phyloP scores from a whole-genome alignment of 257 asterid genomes.

The Forsythia suspensa region DNA sequence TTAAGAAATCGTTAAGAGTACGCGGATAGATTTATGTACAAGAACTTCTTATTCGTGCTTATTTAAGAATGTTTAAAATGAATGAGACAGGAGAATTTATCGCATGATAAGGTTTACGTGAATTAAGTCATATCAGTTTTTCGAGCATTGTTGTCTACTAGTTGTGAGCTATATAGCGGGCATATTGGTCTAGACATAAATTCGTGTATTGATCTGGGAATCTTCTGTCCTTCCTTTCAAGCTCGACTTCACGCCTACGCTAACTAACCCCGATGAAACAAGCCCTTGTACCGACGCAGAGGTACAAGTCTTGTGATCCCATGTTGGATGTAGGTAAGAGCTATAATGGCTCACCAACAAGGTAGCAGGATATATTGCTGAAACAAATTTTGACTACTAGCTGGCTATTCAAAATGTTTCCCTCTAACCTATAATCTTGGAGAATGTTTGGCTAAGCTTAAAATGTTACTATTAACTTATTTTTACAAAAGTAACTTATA shows the following conservation, averaged over 20 bases:
- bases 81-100: too few relatives aligned
- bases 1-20: background rate
- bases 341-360: conserved; percentile 37
- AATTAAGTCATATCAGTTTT: background rate
- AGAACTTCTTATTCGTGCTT: background rate
- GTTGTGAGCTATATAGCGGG: background rate
- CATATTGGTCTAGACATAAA: background rate
- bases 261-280: conserved; percentile 22
- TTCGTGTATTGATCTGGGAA: background rate
- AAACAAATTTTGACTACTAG: conserved; percentile 15
- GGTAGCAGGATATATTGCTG: conserved; percentile 25
- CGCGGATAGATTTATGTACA: background rate
- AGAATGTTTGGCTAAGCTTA: too few relatives aligned
- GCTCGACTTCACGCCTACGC: background rate
- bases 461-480: too few relatives aligned
- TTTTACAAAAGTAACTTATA: too few relatives aligned
- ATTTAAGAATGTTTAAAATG: too few relatives aligned
- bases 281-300: conserved; percentile 15
- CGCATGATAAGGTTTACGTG: background rate
- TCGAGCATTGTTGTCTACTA: background rate
- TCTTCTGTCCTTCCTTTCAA: background rate
- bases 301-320: conserved; percentile 39
- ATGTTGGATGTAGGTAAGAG: conserved; percentile 44
- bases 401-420: conserved; percentile 32
- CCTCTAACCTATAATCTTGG: background rate